Conservation (phyloP, 495 filamentous ascomycete species). For the Penicillium daleae region DNA sequence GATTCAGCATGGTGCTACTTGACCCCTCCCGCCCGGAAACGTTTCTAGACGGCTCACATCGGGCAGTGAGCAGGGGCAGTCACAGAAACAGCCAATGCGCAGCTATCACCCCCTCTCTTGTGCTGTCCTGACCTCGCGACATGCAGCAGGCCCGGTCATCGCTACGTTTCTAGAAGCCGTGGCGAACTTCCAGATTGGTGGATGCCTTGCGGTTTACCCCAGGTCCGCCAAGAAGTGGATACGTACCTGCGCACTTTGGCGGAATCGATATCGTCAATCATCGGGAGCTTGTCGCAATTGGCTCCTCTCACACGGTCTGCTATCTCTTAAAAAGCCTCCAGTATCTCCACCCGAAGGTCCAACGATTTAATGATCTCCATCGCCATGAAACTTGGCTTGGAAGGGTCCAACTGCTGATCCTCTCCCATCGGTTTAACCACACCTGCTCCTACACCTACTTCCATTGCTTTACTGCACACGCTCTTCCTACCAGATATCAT, state of each 20-base stretch:
- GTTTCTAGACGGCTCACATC: slow-evolving; percentile 30
- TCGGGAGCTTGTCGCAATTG: slow-evolving; percentile 37
- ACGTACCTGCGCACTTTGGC: slow-evolving; percentile 37
- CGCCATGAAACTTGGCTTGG: slow-evolving; percentile 13
- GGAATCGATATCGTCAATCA: slow-evolving; percentile 37
- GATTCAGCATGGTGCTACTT: slow-evolving; percentile 19
- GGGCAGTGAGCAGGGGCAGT: slow-evolving; percentile 16
- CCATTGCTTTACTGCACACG: neutral
- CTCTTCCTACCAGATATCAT: neutral
- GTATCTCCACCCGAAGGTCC: slow-evolving; percentile 23
- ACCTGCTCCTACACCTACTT: slow-evolving; percentile 1
- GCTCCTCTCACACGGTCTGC: slow-evolving; percentile 14
- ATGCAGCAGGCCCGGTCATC: slow-evolving; percentile 21
- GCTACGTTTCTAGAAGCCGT: slow-evolving; percentile 36
- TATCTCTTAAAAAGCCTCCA: slow-evolving; percentile 33
- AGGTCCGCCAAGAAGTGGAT: slow-evolving; percentile 33
- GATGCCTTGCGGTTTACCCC: slow-evolving; percentile 34
- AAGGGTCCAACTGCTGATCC: slow-evolving; percentile 22
- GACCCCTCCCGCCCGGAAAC: slow-evolving; percentile 20
- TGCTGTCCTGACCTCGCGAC: slow-evolving; percentile 1
- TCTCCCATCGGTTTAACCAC: slow-evolving; percentile 2
- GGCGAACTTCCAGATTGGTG: slow-evolving; percentile 28
- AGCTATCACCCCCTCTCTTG: slow-evolving; percentile 31
- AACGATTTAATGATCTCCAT: slow-evolving; percentile 29
- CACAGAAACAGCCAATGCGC: slow-evolving; percentile 21